phyloP scores from a whole-genome alignment of 1,284 basidiomycete species.

The Prillingera fragicola region DNA sequence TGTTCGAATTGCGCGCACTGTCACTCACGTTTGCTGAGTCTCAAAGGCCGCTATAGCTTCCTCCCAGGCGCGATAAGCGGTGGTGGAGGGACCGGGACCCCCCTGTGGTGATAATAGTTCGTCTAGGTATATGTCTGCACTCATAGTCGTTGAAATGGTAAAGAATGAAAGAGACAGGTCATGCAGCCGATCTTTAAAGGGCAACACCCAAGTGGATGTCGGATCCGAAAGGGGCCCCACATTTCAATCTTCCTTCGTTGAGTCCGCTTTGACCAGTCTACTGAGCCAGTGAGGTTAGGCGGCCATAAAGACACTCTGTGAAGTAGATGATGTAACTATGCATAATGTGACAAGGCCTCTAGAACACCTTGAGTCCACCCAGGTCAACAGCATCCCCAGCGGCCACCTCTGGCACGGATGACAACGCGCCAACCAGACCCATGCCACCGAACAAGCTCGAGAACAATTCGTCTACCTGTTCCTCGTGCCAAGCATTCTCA shows the following conservation, averaged over 20 bases:
- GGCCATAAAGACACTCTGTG: too few relatives aligned
- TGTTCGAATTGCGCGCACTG: background rate
- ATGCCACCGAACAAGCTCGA: conserved; percentile 65
- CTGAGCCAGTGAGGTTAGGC: too few relatives aligned
- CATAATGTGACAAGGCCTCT: too few relatives aligned
- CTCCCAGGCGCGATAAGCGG: conserved; percentile 16
- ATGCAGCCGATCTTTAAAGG: background rate
- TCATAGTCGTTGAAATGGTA: conserved; percentile 8
- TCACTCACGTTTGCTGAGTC: conserved; percentile 6
- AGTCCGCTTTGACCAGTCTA: too few relatives aligned
- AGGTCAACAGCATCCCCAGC: conserved; percentile 6
- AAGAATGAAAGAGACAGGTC: background rate
- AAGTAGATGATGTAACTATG: too few relatives aligned
- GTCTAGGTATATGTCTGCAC: conserved; percentile 10
- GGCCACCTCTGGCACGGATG: background rate
- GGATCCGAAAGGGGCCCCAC: conserved; percentile 10
- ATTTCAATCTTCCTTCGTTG: background rate
- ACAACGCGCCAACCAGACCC: conserved; percentile 10
- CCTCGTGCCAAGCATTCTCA: conserved; percentile 70
- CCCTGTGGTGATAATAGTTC: conserved; percentile 2
- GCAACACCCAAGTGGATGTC: background rate
- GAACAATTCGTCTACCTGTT: conserved; percentile 88
- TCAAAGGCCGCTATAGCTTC: conserved; percentile 1
- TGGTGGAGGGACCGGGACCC: conserved; percentile 8
- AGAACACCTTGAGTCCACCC: conserved; percentile 16